Evolutionary conservation across 495 filamentous ascomycete species (phyloP).

Genomic region (Podospora conica): DNA sequence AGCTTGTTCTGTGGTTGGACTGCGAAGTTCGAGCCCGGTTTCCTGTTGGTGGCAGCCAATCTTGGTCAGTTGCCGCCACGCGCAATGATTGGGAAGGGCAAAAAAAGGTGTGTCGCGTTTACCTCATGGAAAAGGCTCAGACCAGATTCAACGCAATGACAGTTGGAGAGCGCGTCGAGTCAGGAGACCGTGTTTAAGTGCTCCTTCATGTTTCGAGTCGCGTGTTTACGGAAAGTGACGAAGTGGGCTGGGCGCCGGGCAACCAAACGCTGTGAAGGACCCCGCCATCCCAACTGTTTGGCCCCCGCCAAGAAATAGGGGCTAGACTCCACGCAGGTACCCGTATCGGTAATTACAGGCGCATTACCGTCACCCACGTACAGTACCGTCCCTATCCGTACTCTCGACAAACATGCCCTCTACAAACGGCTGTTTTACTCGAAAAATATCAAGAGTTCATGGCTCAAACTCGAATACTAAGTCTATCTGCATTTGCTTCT

Average conservation of each 20-base stretch:
- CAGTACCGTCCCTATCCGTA: not conserved
- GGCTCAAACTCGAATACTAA: not conserved
- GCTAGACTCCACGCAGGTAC: not conserved
- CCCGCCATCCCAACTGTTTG: not conserved
- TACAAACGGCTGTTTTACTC: not conserved
- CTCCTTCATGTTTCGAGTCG: not conserved
- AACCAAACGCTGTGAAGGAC: slow-evolving; percentile 11
- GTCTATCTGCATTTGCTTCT: not conserved
- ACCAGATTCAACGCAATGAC: not conserved
- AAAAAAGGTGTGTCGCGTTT: not conserved
- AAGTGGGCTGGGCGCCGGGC: slow-evolving; percentile 10
- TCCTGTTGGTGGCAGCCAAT: slow-evolving; percentile 23
- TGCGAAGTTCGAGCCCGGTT: slow-evolving; percentile 29
- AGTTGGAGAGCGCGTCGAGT: not conserved
- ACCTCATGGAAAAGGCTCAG: slow-evolving; percentile 13
- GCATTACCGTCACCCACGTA: not conserved
- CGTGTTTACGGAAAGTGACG: slow-evolving; percentile 12
- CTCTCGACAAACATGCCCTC: not conserved
- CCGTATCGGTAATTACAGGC: not conserved
- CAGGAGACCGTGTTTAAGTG: slow-evolving; percentile 7
- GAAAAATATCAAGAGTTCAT: not conserved
- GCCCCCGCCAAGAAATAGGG: not conserved
- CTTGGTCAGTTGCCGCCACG: slow-evolving; percentile 6
- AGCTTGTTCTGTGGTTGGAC: slow-evolving; percentile 35
- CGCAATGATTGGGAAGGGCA: not conserved